Evolutionary conservation across 1,284 basidiomycete species (phyloP), one percentile per base, ranked within the genome.

Genomic region (Ustilago vetiveriae): DNA sequence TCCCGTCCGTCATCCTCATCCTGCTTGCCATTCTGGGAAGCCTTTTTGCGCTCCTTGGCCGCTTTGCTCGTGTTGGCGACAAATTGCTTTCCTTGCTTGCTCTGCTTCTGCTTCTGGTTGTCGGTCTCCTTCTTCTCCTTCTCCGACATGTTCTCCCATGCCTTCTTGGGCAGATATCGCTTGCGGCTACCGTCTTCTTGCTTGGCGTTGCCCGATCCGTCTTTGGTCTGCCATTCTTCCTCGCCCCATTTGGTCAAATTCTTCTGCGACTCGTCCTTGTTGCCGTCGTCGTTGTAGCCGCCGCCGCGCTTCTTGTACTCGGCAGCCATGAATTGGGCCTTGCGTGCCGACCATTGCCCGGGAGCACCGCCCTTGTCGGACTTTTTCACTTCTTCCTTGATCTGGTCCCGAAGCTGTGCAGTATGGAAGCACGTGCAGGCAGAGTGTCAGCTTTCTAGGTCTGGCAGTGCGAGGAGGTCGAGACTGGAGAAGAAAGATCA

Each of bases 131-230:
- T 58, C 65, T 68, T 63, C 19, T 68, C 65, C 37, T 68, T 27
- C 37, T 68, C 65, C 9, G 46, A 54, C 65, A 68, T 68, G 54
- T 68, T 63, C 47, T 68, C 65, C 65, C 65, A 68, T 21, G 65
- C 65, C 58, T 68, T 54, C 46, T 68, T 68, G 59, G 65, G 59
- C 42, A 68, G 37, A 40, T 68, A 68, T 0, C 65, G 38, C 59
- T 68, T 54, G n/a, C 50, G 41, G 36, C 49, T 68, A 16, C 65
- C 59, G 26, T 68, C 59, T 4, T 53, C 29, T 35, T 68, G 50
- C 47, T 68, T 68, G 54, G 58, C 65, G n/a, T 58, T 50, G 24
- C 38, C 65, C 2, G 54, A 63, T 14, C 59, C 65, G 19, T 68
- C 65, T 30, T 68, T 68, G 46, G 65, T 68, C 55, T 68, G 65